A percentile compares a stretch with the other conserved stretches of the same genome.
Conservation (phyloP, 495 filamentous ascomycete genomes). For the Beverwykella pulmonaria region DNA sequence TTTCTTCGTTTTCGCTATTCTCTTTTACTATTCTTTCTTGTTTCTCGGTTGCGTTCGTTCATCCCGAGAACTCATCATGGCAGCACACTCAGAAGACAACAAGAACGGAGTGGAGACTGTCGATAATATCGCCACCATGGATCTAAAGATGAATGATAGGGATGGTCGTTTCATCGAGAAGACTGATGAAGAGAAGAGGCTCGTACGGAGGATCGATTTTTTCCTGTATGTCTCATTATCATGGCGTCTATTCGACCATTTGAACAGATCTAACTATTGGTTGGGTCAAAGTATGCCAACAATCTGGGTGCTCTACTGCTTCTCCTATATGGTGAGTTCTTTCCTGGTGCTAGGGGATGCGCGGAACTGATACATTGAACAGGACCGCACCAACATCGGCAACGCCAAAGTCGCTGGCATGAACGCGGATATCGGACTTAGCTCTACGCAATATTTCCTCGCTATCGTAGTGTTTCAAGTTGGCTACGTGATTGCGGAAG, state of each 20-base stretch:
- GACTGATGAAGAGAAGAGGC: conserved; percentile 30
- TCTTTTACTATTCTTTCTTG: background rate
- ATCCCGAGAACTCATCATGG: background rate
- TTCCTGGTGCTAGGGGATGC: background rate
- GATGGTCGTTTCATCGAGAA: conserved; percentile 16
- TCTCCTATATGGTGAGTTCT: conserved; percentile 33
- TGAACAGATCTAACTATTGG: too few relatives aligned
- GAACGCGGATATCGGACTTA: conserved; percentile 31
- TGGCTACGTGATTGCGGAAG: conserved; percentile 53
- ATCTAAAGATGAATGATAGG: background rate
- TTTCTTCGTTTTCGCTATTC: background rate
- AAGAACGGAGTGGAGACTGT: conserved; percentile 17
- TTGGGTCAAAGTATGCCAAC: conserved; percentile 29
- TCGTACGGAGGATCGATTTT: conserved; percentile 39
- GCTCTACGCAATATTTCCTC: conserved; percentile 28
- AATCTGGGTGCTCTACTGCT: conserved; percentile 38
- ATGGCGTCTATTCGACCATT: too few relatives aligned
- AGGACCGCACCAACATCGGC: conserved; percentile 36
- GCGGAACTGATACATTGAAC: background rate
- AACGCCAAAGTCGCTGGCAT: conserved; percentile 39
- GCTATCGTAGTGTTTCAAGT: conserved; percentile 51
- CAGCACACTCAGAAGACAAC: conserved; percentile 11
- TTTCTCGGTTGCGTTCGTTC: background rate
- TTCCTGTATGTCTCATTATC: conserved; percentile 12
- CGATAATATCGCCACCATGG: conserved; percentile 10